Evolutionary conservation across 1,284 basidiomycete species (phyloP), one percentile per base, ranked within the genome.

Genomic region (Phellopilus nigrolimitatus): DNA sequence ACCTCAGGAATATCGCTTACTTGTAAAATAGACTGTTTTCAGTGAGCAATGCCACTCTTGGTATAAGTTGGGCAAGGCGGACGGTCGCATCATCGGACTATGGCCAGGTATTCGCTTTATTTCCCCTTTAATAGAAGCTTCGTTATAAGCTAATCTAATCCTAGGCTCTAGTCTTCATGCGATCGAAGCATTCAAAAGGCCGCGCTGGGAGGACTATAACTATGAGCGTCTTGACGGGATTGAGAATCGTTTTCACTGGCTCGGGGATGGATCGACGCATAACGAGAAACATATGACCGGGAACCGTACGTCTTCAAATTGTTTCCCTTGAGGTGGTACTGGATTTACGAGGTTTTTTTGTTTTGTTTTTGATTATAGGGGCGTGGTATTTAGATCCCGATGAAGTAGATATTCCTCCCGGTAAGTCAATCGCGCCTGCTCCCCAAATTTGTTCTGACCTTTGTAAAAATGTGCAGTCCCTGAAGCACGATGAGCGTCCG

Each of bases 141-240:
- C 27, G 9, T 21, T 1, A 27, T 10, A 10, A 15, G 27, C 44
- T 10, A 42, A 21, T n/a, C 5, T n/a, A n/a, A n/a, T n/a, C n/a
- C n/a, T n/a, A 79, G 77, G 79, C 7, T 81, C 80, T 0, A 68
- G 70, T 37, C 63, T 81, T 13, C 80, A 82, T 49, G 76, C 74
- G 1, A 66, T 72, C 5, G 71, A 68, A 31, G 69, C 74, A 0
- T 62, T 83, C 10, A 64, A 67, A 30, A 58, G 78, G 60, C 81
- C 81, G 0, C 74, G 81, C 3, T 84, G 81, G 81, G 82, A 84
- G 56, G 82, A 84, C 58, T 84, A 71, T 58, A 69, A 72, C 28
- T 84, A 80, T 56, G 75, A 80, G 54, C 62, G 51, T 3, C 61
- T 74, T 3, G 73, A 77, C 44, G 66, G 61, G 2, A 61, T 62